Base-by-base conservation (phyloP, 768 basidiomycete genomes). In the Phylloporus rhodoxanthus region DNA sequence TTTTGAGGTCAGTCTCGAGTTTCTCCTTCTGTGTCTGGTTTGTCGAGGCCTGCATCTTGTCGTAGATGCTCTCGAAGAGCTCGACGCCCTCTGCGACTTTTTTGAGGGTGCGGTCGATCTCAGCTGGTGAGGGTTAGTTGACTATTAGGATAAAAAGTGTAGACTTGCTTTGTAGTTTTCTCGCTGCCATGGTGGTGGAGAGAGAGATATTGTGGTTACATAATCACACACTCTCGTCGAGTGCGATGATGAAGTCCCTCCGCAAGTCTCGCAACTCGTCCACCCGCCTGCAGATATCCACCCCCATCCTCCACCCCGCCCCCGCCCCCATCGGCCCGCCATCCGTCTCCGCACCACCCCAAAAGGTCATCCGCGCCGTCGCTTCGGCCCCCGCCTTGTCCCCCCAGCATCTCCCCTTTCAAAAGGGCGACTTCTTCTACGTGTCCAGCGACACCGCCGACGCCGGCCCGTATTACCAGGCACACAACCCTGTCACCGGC, bases 21-120 rank as follows among this genome's bases (percentile, higher is more conserved):
- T 99, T 99, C 80, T 98, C 96, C 69, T 97, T 97, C 75, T 97
- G 94, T 0, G 95, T 90, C 68, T 94, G 85, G 72, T 96, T 98
- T 28, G 90, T 89, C 15, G 94, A 88, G 43, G 87, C 79, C 68
- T 93, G 88, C 84, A 99, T 94, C 80, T 98, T 99, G 67, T 96
- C 93, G 68, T 95, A 96, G 68, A 96, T 94, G 72, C 78, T 83
- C 71, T 93, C 91, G 65, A 93, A 93, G 68, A 88, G 79, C 75
- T 92, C 91, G 60, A 98, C 93, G 58, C 96, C 96, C 70, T 94
- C 91, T 30, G 85, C 61, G 58, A 99, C 94, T 77, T 92, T 93
- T 79, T 99, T 99, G 63, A 98, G 76, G 43, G 95, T 98, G 66
- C 90, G 84, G 82, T 98, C 96, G 58, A 99, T 97, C 75, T 99